A percentile compares a stretch with the other conserved stretches of the same genome.
Conservation (phyloP, 2,329 filamentous ascomycete genomes). For the Achaetomium macrosporum region DNA sequence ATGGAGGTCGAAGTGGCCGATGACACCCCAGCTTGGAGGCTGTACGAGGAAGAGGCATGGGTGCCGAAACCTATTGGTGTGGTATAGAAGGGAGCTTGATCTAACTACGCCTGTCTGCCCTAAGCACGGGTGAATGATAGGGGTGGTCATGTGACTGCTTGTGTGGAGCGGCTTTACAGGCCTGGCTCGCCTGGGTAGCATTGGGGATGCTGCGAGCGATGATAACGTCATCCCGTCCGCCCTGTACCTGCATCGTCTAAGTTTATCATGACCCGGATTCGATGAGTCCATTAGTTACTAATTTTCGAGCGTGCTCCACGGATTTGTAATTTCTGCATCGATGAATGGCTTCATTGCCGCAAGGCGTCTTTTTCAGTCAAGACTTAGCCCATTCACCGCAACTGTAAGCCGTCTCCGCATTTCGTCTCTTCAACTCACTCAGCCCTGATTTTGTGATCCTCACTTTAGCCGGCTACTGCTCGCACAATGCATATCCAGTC, state of each 20-base stretch:
- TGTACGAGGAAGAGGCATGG: slow-evolving; percentile 46
- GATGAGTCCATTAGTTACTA: not conserved
- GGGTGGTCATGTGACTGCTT: slow-evolving; percentile 21
- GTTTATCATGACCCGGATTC: slow-evolving; percentile 5
- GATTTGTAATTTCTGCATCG: slow-evolving; percentile 10
- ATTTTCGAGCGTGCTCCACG: not conserved
- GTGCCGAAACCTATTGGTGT: slow-evolving; percentile 53
- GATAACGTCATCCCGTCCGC: slow-evolving; percentile 16
- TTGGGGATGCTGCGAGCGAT: not conserved
- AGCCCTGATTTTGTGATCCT: not conserved
- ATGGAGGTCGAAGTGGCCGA: slow-evolving; percentile 12
- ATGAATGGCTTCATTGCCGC: slow-evolving; percentile 41
- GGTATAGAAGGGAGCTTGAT: slow-evolving; percentile 30
- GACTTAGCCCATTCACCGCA: not conserved
- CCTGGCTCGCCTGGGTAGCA: too few relatives aligned
- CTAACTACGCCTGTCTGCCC: not conserved
- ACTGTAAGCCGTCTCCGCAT: slow-evolving; percentile 3
- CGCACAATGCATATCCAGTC: slow-evolving; percentile 78
- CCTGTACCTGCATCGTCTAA: not conserved
- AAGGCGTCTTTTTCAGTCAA: slow-evolving; percentile 27
- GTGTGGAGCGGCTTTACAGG: not conserved
- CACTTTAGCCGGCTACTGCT: slow-evolving; percentile 21
- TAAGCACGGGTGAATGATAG: not conserved
- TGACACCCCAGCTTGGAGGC: slow-evolving; percentile 40
- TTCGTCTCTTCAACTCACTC: not conserved